A percentile compares a stretch with the other conserved stretches of the same genome.
Evolutionary conservation across 495 filamentous ascomycete species (phyloP).

Genomic region (Neurospora terricola): DNA sequence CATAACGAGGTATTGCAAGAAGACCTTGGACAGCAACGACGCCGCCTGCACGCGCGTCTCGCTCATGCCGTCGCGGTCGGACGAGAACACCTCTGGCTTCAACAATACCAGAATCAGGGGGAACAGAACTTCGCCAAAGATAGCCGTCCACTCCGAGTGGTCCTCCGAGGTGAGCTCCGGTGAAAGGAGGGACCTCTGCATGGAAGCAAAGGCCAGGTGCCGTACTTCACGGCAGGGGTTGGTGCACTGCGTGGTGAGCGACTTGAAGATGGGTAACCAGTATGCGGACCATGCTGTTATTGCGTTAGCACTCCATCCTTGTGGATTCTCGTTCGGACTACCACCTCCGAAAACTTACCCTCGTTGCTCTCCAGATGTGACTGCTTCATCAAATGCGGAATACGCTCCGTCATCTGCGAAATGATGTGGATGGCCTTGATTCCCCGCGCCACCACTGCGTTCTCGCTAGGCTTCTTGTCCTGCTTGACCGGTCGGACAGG

Average conservation of each 20-base stretch:
- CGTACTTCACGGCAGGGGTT: constrained; percentile 94
- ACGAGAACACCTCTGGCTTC: constrained; percentile 91
- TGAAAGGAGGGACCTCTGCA: constrained; percentile 80
- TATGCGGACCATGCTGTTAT: constrained; percentile 85
- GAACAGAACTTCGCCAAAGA: constrained; percentile 91
- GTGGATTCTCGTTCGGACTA: background rate
- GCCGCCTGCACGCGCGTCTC: constrained; percentile 91
- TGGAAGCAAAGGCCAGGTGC: constrained; percentile 72
- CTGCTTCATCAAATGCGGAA: constrained; percentile 77
- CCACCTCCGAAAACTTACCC: constrained; percentile 37
- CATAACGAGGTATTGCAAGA: constrained; percentile 83
- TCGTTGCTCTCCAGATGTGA: constrained; percentile 85
- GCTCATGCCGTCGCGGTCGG: constrained; percentile 87
- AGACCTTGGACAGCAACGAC: constrained; percentile 86
- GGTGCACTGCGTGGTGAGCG: constrained; percentile 78
- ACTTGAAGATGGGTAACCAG: constrained; percentile 90
- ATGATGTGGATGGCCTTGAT: constrained; percentile 73
- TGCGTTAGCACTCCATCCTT: constrained; percentile 12
- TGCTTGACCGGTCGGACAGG: constrained; percentile 37
- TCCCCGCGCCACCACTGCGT: constrained; percentile 65
- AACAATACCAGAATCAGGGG: constrained; percentile 82
- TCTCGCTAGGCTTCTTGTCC: constrained; percentile 42
- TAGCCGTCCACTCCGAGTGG: constrained; percentile 85
- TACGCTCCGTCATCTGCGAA: constrained; percentile 66
- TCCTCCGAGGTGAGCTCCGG: constrained; percentile 63